Conservation (phyloP, 208 protist genomes). For the Wallacemonas sp. region DNA sequence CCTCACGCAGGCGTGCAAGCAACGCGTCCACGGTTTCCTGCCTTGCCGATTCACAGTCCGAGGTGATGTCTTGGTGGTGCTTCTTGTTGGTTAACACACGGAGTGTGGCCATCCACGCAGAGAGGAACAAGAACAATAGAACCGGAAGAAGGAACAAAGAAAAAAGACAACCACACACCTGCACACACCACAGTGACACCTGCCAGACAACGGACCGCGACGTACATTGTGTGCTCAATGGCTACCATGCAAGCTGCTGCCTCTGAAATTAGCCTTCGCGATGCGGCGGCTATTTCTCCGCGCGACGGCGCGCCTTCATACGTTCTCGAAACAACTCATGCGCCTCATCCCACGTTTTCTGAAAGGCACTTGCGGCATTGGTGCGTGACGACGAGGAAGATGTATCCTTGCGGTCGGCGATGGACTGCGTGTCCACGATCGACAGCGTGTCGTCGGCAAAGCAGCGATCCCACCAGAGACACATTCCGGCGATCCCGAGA, state of each 20-base stretch:
- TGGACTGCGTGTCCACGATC: constrained; percentile 45
- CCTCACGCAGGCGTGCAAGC: too few relatives aligned
- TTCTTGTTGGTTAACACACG: too few relatives aligned
- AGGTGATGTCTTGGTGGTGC: too few relatives aligned
- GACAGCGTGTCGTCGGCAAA: constrained; percentile 49
- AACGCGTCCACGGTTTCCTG: too few relatives aligned
- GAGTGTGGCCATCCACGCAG: too few relatives aligned
- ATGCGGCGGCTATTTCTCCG: neutral
- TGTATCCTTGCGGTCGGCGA: constrained; percentile 36
- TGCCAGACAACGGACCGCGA: too few relatives aligned
- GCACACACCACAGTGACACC: too few relatives aligned
- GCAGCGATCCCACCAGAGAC: constrained; percentile 78
- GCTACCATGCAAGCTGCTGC: too few relatives aligned
- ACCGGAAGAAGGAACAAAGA: neutral
- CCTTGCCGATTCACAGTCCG: too few relatives aligned
- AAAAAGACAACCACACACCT: too few relatives aligned
- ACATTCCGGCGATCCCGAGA: constrained; percentile 44
- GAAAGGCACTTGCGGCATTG: constrained; percentile 29
- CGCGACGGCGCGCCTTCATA: constrained; percentile 24
- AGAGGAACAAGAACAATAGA: constrained; percentile 15
- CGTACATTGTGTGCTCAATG: too few relatives aligned
- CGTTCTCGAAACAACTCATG: constrained; percentile 66
- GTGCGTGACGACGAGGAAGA: constrained; percentile 5
- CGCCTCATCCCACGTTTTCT: constrained; percentile 55
- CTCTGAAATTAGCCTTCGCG: too few relatives aligned